Evolutionary conservation across 1,139 yeast genomes (phyloP).

Genomic region (Magnusiomyces suaveolens): DNA sequence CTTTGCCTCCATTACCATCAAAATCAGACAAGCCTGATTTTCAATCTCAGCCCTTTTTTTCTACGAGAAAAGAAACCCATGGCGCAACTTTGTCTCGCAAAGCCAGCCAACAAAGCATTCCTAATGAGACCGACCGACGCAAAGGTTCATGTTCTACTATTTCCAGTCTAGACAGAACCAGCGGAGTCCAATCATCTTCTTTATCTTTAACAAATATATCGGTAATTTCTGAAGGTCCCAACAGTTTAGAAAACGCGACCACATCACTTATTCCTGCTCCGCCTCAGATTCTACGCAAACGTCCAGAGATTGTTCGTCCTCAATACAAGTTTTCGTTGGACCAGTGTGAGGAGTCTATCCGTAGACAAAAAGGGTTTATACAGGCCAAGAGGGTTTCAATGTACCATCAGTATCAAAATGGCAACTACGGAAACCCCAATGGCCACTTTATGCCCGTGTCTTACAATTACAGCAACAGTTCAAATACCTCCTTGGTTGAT

Average conservation of each 20-base stretch:
- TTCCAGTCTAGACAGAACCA: too few relatives aligned
- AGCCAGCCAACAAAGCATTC: not conserved
- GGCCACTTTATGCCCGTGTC: not conserved
- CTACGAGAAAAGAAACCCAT: not conserved
- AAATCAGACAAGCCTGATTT: not conserved
- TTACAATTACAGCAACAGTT: not conserved
- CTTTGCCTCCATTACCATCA: not conserved
- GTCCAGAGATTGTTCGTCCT: conserved; percentile 25
- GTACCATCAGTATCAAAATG: not conserved
- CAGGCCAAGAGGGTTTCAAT: not conserved
- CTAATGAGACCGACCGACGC: too few relatives aligned
- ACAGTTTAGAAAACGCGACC: conserved; percentile 11
- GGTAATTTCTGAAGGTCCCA: not conserved
- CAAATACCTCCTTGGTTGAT: not conserved
- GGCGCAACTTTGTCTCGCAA: not conserved
- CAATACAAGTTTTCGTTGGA: conserved; percentile 24
- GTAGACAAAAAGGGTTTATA: conserved; percentile 17
- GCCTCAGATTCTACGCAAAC: conserved; percentile 24
- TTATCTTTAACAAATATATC: not conserved
- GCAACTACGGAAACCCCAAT: not conserved
- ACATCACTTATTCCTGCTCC: conserved; percentile 28
- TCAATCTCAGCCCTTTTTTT: not conserved
- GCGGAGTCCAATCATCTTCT: not conserved
- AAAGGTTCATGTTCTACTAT: not conserved
- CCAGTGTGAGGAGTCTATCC: conserved; percentile 18